Conservation (phyloP, 2,329 filamentous ascomycete genomes). For the Sporothrix pallida region DNA sequence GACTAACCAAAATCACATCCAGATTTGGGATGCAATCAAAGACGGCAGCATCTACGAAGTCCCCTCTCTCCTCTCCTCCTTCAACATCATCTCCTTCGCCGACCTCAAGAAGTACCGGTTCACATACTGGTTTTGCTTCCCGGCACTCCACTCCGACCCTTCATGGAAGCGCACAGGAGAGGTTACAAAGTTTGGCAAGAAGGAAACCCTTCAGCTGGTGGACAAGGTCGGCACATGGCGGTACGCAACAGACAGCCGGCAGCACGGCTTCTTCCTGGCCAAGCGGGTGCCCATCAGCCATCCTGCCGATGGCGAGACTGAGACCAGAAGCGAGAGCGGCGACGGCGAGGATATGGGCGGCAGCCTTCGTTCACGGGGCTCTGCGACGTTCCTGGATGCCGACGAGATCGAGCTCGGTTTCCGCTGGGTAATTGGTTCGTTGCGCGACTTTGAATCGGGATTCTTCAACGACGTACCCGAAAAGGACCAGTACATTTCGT, state of each 20-base stretch:
- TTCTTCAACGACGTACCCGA: slow-evolving; percentile 78
- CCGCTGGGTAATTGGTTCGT: slow-evolving; percentile 76
- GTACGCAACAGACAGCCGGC: slow-evolving; percentile 77
- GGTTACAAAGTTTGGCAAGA: slow-evolving; percentile 61
- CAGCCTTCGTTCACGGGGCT: slow-evolving; percentile 36
- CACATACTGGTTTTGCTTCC: slow-evolving; percentile 98
- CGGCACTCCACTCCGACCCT: slow-evolving; percentile 87
- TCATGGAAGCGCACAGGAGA: slow-evolving; percentile 71
- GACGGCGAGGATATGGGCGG: slow-evolving; percentile 46
- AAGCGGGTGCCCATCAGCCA: slow-evolving; percentile 65
- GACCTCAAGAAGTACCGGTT: slow-evolving; percentile 98
- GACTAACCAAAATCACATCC: slow-evolving; percentile 28
- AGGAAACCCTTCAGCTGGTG: slow-evolving; percentile 79
- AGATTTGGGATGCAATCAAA: slow-evolving; percentile 98
- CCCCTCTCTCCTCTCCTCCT: slow-evolving; percentile 87
- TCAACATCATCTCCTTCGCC: slow-evolving; percentile 87
- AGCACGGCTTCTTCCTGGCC: slow-evolving; percentile 95
- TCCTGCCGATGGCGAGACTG: slow-evolving; percentile 29
- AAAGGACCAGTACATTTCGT: slow-evolving; percentile 82
- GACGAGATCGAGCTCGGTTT: slow-evolving; percentile 64
- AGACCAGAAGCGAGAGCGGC: neutral
- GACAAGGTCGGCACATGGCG: slow-evolving; percentile 88
- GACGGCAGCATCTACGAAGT: slow-evolving; percentile 96
- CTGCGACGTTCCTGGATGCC: slow-evolving; percentile 59
- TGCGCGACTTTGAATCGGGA: slow-evolving; percentile 80